These are phyloP conservation scores for Aspergillus sp. DNA, from an alignment of 2,329 filamentous ascomycete species.

Conservation along the genomic window DNA sequence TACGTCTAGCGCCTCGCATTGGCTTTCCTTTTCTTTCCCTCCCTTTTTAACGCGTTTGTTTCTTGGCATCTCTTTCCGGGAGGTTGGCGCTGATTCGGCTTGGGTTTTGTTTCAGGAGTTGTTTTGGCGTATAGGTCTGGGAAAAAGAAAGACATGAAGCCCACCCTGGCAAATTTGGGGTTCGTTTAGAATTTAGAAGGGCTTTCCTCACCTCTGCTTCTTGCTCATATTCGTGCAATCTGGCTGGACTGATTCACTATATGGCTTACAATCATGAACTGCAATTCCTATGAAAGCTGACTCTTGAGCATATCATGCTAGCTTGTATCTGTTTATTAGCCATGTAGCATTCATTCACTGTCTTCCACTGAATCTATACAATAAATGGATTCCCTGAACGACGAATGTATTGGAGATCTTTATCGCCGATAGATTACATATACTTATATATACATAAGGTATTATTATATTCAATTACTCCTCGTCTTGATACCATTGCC, in stretches of 20 bases:
- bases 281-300: neutral
- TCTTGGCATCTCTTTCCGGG: neutral
- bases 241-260: constrained; percentile 1
- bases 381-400: too few relatives aligned
- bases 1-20: neutral
- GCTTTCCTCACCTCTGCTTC: neutral
- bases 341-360: neutral
- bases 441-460: neutral
- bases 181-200: constrained; percentile 6
- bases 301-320: neutral
- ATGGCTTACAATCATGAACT: neutral
- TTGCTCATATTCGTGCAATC: neutral
- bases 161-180: constrained; percentile 2
- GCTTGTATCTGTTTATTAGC: neutral
- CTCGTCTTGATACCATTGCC: neutral
- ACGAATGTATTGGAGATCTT: too few relatives aligned
- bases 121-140: neutral
- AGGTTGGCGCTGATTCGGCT: neutral
- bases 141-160: constrained; percentile 6
- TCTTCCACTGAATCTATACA: neutral
- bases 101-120: constrained; percentile 5
- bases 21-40: neutral
- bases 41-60: neutral
- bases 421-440: too few relatives aligned
- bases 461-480: neutral